Evolutionary conservation across 2,329 filamentous ascomycete species (phyloP).

Genomic region (Fusarium poae): DNA sequence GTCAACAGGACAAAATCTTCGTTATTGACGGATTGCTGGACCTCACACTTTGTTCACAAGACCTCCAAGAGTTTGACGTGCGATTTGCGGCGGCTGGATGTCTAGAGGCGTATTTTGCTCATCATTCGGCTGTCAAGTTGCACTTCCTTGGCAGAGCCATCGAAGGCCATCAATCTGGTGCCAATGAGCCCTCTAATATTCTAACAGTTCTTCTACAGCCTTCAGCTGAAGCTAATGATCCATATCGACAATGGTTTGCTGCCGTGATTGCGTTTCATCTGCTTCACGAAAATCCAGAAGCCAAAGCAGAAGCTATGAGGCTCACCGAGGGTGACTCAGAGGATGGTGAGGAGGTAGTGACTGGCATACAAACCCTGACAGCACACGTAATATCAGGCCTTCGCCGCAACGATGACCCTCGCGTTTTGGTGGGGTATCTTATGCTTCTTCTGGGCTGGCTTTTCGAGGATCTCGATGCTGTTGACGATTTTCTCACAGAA

Average conservation of each 20-base stretch:
- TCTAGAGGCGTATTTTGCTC: slow-evolving; percentile 90
- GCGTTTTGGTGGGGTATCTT: slow-evolving; percentile 85
- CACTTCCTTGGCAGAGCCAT: slow-evolving; percentile 93
- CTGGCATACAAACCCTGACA: slow-evolving; percentile 88
- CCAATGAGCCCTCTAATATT: slow-evolving; percentile 88
- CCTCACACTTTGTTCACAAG: slow-evolving; percentile 77
- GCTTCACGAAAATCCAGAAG: slow-evolving; percentile 81
- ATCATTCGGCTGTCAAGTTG: slow-evolving; percentile 82
- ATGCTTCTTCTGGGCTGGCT: slow-evolving; percentile 92
- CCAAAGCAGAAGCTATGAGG: slow-evolving; percentile 82
- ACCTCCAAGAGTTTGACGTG: slow-evolving; percentile 78
- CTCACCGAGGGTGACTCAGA: slow-evolving; percentile 91
- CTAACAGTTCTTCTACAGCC: slow-evolving; percentile 83
- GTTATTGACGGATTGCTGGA: slow-evolving; percentile 95
- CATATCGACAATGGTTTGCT: slow-evolving; percentile 92
- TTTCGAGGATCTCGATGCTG: slow-evolving; percentile 90
- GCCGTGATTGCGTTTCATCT: slow-evolving; percentile 88
- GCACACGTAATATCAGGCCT: slow-evolving; percentile 87
- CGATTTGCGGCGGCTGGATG: slow-evolving; percentile 89
- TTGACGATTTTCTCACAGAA: slow-evolving; percentile 93
- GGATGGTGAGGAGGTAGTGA: slow-evolving; percentile 93
- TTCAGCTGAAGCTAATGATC: slow-evolving; percentile 75
- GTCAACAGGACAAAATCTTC: slow-evolving; percentile 76
- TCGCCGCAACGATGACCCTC: slow-evolving; percentile 80
- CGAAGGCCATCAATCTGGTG: slow-evolving; percentile 81